Evolutionary conservation across 371 early-diverging fungal genomes (phyloP).

Genomic region (Furculomyces boomerangus): DNA sequence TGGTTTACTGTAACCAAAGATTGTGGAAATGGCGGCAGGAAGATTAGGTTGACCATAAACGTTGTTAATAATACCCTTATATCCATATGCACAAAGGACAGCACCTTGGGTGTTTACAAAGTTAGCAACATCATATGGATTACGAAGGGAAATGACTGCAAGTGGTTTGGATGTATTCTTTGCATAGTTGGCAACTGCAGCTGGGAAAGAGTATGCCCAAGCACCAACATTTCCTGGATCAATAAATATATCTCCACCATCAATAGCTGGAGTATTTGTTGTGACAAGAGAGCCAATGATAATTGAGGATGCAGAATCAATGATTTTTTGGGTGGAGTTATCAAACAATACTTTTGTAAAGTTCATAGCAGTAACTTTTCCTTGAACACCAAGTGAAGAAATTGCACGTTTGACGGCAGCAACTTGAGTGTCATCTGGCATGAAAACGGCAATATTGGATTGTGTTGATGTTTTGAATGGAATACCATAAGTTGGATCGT

Average conservation of each 20-base stretch:
- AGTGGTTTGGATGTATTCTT: background rate
- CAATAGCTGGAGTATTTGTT: background rate
- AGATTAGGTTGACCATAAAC: background rate
- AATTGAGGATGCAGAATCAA: background rate
- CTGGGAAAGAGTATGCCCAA: background rate
- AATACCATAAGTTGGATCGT: slow-evolving; percentile 2
- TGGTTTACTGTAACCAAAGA: slow-evolving; percentile 2
- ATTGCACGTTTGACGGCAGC: background rate
- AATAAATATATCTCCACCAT: slow-evolving; percentile 1
- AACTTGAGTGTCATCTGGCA: background rate
- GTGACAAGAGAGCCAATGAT: background rate
- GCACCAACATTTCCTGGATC: background rate
- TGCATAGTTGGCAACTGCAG: background rate
- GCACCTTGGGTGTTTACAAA: background rate
- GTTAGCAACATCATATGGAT: slow-evolving; percentile 4
- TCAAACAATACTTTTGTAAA: background rate
- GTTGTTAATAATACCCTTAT: background rate
- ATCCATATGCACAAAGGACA: slow-evolving; percentile 4
- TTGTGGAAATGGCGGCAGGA: slow-evolving; percentile 1
- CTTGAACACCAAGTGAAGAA: background rate
- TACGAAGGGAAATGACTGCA: background rate
- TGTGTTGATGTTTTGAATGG: background rate
- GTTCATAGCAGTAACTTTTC: background rate
- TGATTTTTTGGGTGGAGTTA: background rate
- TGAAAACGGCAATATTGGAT: background rate